Percentiles rank a stretch among this genome's conserved stretches.
Evolutionary conservation across 148 eudicot species (phyloP).

Genomic region (Camellia japonica): DNA sequence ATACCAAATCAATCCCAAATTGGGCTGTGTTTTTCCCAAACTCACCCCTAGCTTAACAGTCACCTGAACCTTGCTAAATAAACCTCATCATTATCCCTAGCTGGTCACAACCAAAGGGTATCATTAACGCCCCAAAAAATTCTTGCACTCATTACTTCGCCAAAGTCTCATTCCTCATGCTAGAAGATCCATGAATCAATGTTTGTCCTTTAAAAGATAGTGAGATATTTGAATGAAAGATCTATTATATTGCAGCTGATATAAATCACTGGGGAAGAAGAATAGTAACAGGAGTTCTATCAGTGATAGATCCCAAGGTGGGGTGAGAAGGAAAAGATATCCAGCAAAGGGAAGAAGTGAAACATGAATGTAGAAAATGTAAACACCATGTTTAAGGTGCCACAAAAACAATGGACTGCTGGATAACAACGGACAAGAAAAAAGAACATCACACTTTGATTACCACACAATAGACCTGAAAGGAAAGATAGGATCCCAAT

Average conservation of each 20-base stretch:
- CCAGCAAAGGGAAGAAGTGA: background rate
- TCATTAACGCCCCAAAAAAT: too few relatives aligned
- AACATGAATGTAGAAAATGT: background rate
- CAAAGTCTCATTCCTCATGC: background rate
- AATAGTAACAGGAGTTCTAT: background rate
- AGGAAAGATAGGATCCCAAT: background rate
- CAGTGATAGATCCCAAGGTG: background rate
- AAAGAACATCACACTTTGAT: background rate
- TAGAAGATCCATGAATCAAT: background rate
- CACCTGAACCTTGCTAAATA: conserved; percentile 1
- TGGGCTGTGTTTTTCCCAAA: background rate
- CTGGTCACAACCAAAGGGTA: background rate
- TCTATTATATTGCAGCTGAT: background rate
- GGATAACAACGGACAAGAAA: background rate
- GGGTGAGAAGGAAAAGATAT: background rate
- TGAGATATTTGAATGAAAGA: background rate
- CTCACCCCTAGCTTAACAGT: background rate
- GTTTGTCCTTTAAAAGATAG: background rate
- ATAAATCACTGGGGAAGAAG: background rate
- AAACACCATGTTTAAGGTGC: background rate
- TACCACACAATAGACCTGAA: background rate
- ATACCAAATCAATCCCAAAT: conserved; percentile 6
- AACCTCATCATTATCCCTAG: background rate
- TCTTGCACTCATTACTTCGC: background rate
- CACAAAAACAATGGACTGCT: background rate